A percentile compares a stretch with the other conserved stretches of the same genome.
phyloP scores from a whole-genome alignment of 345 rosid species.

The Populus davidiana region DNA sequence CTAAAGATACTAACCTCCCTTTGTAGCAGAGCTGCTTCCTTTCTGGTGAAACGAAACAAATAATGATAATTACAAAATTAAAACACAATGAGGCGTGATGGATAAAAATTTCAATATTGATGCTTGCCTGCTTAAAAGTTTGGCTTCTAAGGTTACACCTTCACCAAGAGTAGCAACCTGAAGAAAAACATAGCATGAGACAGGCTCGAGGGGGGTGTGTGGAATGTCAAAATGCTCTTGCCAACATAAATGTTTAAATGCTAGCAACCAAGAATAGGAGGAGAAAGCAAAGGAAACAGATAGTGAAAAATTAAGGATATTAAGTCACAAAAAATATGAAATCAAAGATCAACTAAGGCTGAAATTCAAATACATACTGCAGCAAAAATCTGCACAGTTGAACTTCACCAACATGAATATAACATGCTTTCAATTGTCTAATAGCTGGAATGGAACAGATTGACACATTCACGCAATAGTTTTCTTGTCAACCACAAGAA shows the following conservation, averaged over 20 bases:
- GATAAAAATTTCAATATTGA: background rate
- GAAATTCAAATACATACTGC: background rate
- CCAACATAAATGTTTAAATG: background rate
- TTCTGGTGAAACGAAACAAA: conserved; percentile 10
- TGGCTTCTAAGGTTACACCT: conserved; percentile 28
- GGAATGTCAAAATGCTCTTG: background rate
- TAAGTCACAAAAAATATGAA: background rate
- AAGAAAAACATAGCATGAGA: conserved; percentile 12
- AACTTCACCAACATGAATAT: background rate
- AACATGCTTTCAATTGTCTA: no score
- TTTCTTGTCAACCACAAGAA: background rate
- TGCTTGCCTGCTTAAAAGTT: conserved; percentile 24
- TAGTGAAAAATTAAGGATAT: background rate
- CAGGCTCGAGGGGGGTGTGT: background rate
- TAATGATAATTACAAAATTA: background rate
- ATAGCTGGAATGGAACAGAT: no score
- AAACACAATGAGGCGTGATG: background rate
- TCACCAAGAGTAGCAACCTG: conserved; percentile 26
- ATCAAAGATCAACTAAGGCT: background rate
- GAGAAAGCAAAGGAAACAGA: background rate
- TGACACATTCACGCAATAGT: background rate
- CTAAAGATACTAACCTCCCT: conserved; percentile 27
- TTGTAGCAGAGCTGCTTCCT: conserved; percentile 33
- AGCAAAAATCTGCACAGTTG: background rate
- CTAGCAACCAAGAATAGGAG: background rate